Percentiles rank a stretch among this genome's conserved stretches.
Evolutionary conservation across 768 basidiomycete genomes (phyloP).

Genomic region (Calocybe gangraenosa): DNA sequence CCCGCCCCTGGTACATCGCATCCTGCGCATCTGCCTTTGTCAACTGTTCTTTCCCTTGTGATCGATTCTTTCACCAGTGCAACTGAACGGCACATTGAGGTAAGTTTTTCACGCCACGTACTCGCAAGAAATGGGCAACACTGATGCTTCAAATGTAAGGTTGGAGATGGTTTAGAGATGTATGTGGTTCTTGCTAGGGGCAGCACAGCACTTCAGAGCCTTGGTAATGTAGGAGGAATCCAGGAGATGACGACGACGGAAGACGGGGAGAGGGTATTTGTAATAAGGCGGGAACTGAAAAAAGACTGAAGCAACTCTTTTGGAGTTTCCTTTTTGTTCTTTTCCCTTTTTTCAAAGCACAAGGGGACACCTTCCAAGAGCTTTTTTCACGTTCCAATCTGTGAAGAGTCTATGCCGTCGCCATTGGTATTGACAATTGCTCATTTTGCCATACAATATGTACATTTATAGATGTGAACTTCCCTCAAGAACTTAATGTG

Average conservation of each 20-base stretch:
- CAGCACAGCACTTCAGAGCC: slow-evolving; percentile 48
- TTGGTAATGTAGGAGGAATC: slow-evolving; percentile 50
- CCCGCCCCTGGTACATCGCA: slow-evolving; percentile 68
- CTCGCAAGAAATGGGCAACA: slow-evolving; percentile 7
- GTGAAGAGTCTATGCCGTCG: too few relatives aligned
- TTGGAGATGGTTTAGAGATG: slow-evolving; percentile 94
- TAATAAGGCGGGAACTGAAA: slow-evolving; percentile 76
- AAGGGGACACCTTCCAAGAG: slow-evolving; percentile 13
- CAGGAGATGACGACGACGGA: slow-evolving; percentile 59
- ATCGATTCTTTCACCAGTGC: slow-evolving; percentile 97
- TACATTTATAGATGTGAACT: too few relatives aligned
- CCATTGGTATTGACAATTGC: too few relatives aligned
- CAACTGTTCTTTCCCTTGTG: slow-evolving; percentile 78
- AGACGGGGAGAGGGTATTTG: slow-evolving; percentile 73
- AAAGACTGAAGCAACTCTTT: slow-evolving; percentile 51
- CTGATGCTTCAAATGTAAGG: slow-evolving; percentile 39
- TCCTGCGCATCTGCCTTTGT: slow-evolving; percentile 78
- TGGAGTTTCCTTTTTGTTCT: slow-evolving; percentile 4
- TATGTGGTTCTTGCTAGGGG: slow-evolving; percentile 78
- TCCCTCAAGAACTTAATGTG: too few relatives aligned
- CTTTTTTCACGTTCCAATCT: slow-evolving; percentile 6
- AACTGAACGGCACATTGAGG: slow-evolving; percentile 98
- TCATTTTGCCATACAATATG: too few relatives aligned
- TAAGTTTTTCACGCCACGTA: slow-evolving; percentile 27
- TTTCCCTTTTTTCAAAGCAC: slow-evolving; percentile 1